A percentile compares a stretch with the other conserved stretches of the same genome.
Conservation (phyloP, 2,329 filamentous ascomycete genomes). For the Scortechinia acanthostroma region DNA sequence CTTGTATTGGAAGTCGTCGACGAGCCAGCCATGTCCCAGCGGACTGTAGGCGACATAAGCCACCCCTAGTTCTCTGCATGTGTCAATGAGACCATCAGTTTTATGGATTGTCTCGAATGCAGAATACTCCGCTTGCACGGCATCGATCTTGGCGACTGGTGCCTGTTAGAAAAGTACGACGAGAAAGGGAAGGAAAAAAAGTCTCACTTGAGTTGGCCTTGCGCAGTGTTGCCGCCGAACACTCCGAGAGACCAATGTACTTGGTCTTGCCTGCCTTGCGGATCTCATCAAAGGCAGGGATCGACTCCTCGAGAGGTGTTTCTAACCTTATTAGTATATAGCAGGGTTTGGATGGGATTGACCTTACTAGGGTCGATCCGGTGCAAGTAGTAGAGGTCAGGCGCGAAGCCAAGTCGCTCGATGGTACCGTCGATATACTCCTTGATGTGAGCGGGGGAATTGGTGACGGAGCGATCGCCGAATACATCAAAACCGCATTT, state of each 20-base stretch:
- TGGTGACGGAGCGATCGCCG: slow-evolving; percentile 24
- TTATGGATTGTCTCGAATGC: slow-evolving; percentile 21
- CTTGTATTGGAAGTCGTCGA: slow-evolving; percentile 30
- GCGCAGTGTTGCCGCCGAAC: slow-evolving; percentile 31
- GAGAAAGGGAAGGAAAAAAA: neutral
- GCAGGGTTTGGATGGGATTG: neutral
- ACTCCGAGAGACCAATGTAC: slow-evolving; percentile 37
- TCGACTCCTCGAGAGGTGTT: slow-evolving; percentile 36
- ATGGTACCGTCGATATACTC: slow-evolving; percentile 39
- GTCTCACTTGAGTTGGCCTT: slow-evolving; percentile 31
- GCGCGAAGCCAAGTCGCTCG: slow-evolving; percentile 34
- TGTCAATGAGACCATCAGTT: slow-evolving; percentile 26
- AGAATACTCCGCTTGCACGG: slow-evolving; percentile 35
- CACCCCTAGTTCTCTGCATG: slow-evolving; percentile 27
- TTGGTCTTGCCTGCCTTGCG: slow-evolving; percentile 35
- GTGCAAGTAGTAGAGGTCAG: slow-evolving; percentile 34
- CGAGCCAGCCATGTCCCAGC: slow-evolving; percentile 35
- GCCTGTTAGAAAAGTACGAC: neutral
- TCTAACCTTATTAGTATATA: too few species aligned
- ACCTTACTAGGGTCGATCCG: slow-evolving; percentile 31
- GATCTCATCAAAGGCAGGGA: slow-evolving; percentile 33
- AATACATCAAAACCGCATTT: slow-evolving; percentile 34
- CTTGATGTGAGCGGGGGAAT: slow-evolving; percentile 34
- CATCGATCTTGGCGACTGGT: slow-evolving; percentile 34
- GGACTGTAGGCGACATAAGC: slow-evolving; percentile 36